These are phyloP conservation scores for Xylaria sp. DNA, from an alignment of 2,329 filamentous ascomycete genomes.

Conservation along the genomic window DNA sequence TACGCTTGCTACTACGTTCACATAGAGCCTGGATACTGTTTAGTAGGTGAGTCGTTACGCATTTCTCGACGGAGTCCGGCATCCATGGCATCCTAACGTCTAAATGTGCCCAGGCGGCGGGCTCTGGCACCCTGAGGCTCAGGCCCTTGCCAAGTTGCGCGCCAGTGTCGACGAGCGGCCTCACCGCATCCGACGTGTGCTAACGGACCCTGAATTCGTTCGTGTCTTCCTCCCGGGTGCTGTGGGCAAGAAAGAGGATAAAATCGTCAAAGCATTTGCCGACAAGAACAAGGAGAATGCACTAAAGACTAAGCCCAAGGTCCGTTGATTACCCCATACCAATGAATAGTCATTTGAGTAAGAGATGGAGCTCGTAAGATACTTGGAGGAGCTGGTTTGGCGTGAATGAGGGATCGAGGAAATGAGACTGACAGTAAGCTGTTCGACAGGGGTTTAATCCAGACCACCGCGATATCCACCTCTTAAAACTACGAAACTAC, in stretches of 20 bases:
- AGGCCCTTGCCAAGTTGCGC: slow-evolving; percentile 74
- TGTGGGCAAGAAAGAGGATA: slow-evolving; percentile 55
- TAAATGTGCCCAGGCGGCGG: slow-evolving; percentile 67
- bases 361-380: not conserved
- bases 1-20: slow-evolving; percentile 93
- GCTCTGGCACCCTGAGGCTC: slow-evolving; percentile 80
- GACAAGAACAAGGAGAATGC: slow-evolving; percentile 77
- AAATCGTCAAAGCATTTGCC: slow-evolving; percentile 74
- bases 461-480: slow-evolving; percentile 80
- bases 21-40: slow-evolving; percentile 76
- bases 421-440: slow-evolving; percentile 6
- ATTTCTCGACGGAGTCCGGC: too few relatives aligned
- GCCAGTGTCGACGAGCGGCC: slow-evolving; percentile 80
- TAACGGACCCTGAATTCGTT: slow-evolving; percentile 71
- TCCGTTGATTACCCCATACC: slow-evolving; percentile 53
- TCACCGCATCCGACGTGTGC: slow-evolving; percentile 73
- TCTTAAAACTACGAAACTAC: slow-evolving; percentile 84
- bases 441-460: slow-evolving; percentile 74
- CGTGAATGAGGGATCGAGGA: not conserved
- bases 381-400: not conserved
- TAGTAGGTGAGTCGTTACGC: slow-evolving; percentile 62
- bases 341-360: slow-evolving; percentile 15
- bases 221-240: slow-evolving; percentile 71
- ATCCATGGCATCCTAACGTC: not conserved
- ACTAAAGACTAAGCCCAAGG: slow-evolving; percentile 88